phyloP scores from a whole-genome alignment of 2,329 filamentous ascomycete genomes.

The Colletotrichum tropicale region DNA sequence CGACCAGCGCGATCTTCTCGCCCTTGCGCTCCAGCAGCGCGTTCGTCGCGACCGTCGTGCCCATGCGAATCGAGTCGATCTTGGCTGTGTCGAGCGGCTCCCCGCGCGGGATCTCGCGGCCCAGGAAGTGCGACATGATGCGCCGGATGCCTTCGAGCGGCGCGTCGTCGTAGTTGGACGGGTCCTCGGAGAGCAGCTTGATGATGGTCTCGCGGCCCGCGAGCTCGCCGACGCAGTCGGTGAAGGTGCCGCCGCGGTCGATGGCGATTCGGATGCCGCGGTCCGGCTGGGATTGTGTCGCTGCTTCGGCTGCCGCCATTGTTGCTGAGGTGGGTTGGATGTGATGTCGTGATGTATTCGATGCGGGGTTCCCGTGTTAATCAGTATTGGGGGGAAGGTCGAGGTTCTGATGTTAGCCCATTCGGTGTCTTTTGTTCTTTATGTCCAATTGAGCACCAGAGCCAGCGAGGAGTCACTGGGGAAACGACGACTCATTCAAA shows the following conservation, averaged over 20 bases:
- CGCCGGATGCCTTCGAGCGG: constrained; percentile 90
- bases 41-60: constrained; percentile 93
- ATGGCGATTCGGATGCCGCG: constrained; percentile 79
- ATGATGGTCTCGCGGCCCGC: constrained; percentile 80
- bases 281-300: constrained; percentile 26
- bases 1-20: constrained; percentile 84
- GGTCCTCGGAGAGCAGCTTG: constrained; percentile 89
- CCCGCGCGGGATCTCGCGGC: constrained; percentile 78
- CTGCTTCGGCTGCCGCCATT: constrained; percentile 36
- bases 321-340: not conserved
- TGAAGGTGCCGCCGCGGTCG: constrained; percentile 86
- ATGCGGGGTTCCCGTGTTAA: not conserved
- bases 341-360: not conserved
- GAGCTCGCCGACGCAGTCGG: constrained; percentile 88
- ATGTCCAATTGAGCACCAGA: not conserved
- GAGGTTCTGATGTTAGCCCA: not conserved
- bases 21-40: constrained; percentile 89
- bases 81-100: constrained; percentile 79
- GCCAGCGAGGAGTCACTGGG: not conserved
- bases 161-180: constrained; percentile 87
- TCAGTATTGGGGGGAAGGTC: not conserved
- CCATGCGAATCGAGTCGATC: constrained; percentile 94
- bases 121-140: constrained; percentile 79
- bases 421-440: not conserved
- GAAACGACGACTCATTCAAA: not conserved